Evolutionary conservation across 164 flowering plant genomes (phyloP).

Genomic region (Warburgia ugandensis): DNA sequence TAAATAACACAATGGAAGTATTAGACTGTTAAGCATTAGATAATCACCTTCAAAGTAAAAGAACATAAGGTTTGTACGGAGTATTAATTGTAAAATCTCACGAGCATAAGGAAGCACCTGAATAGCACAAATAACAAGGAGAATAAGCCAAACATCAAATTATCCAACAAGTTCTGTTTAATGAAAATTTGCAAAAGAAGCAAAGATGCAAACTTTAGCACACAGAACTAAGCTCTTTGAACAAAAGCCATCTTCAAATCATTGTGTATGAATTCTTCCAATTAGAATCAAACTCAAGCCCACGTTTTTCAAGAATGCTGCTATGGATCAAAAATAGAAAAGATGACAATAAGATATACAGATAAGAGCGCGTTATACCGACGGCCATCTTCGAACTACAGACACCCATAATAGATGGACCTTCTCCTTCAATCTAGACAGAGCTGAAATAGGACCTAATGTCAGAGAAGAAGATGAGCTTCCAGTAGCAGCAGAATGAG

Average conservation of each 20-base stretch:
- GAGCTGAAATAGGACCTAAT: constrained; percentile 25
- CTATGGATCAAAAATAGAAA: no score
- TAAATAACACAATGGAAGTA: no score
- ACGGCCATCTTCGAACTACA: constrained; percentile 76
- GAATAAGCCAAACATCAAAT: not conserved
- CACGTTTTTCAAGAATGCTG: no score
- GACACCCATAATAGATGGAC: constrained; percentile 37
- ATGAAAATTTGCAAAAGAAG: not conserved
- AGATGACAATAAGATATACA: not conserved
- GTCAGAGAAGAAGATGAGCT: constrained; percentile 31
- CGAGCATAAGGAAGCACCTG: constrained; percentile 82
- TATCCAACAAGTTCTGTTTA: not conserved
- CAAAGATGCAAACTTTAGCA: not conserved
- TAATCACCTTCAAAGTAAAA: constrained; percentile 95
- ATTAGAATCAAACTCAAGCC: no score
- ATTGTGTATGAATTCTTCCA: not conserved
- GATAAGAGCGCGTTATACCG: constrained; percentile 35
- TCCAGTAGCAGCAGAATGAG: constrained; percentile 29
- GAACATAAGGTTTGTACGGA: constrained; percentile 89
- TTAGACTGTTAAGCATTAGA: no score
- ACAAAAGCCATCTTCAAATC: not conserved
- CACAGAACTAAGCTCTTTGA: not conserved
- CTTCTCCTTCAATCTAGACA: constrained; percentile 49
- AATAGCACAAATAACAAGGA: constrained; percentile 8
- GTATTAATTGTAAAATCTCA: constrained; percentile 62